Evolutionary conservation across 495 filamentous ascomycete genomes (phyloP), one percentile per base, ranked within the genome.

Genomic region (Echria macrotheca): DNA sequence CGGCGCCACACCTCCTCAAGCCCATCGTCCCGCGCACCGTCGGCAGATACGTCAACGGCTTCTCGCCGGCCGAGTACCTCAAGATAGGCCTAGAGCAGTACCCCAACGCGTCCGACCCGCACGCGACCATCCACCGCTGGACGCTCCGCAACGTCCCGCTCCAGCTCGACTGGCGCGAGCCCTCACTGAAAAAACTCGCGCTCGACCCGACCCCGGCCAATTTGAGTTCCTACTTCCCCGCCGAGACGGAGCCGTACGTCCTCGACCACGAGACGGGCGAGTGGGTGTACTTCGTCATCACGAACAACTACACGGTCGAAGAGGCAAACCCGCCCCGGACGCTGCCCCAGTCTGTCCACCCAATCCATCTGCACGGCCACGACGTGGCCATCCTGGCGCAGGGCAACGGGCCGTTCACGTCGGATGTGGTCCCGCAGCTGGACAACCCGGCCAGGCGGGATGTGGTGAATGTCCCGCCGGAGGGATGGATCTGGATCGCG

Each of bases 11-110:
- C 10, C 31, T 31, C 23, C 47, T 57, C 25, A 42, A 5, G 9
- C 63, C 63, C n/a, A 23, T 64, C 0, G 55, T 59, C 4, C 40
- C 49, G 14, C 54, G 57, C 31, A 49, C 49, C 37, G 47, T 53
- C 36, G 22, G 31, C 2, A 47, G 11, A 1, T 44, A 54, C 4
- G 19, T 58, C 11, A 48, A 53, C 36, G 44, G 28, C 28, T 31
- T 31, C 28, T 31, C 28, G 28, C 28, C 28, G 7, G 28, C 28
- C 6, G 28, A 31, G 28, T 31, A 31, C 28, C 28, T 31, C 7
- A 31, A 31, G 12, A 31, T 31, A 12, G 28, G 28, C 28, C 28
- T 31, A 12, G 7, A 31, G 28, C 6, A 31, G 12, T 31, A 31
- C 28, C 28, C 28, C 28, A 31, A 31, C 28, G 28, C 28, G 28